phyloP scores from a whole-genome alignment of 2,329 filamentous ascomycete genomes.

The Cordyceps cicadae region DNA sequence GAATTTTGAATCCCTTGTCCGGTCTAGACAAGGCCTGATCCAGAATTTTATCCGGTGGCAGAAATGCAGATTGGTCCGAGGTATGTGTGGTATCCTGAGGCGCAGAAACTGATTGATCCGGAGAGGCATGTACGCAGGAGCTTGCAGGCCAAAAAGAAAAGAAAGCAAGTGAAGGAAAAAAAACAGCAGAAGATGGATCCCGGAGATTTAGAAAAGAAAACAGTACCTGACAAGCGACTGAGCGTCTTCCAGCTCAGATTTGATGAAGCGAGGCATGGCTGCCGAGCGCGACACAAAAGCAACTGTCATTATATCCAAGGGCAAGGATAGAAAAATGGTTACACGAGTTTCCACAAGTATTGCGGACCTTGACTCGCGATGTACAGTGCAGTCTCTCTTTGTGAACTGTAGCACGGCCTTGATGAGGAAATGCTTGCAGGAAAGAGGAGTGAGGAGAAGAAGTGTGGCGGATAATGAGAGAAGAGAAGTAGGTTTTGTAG shows the following conservation, averaged over 20 bases:
- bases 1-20: conserved; percentile 24
- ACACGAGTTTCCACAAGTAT: conserved; percentile 8
- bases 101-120: conserved; percentile 8
- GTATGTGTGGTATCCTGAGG: background rate
- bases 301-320: conserved; percentile 41
- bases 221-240: conserved; percentile 55
- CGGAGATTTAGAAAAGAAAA: conserved; percentile 39
- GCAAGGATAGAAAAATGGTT: conserved; percentile 15
- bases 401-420: conserved; percentile 3
- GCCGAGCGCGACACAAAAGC: conserved; percentile 39
- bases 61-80: conserved; percentile 11
- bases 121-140: conserved; percentile 1
- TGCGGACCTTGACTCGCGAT: conserved; percentile 10
- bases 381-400: conserved; percentile 6
- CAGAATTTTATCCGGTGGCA: conserved; percentile 7
- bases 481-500: conserved; percentile 11
- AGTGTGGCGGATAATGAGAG: conserved; percentile 12
- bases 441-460: conserved; percentile 13
- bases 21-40: conserved; percentile 24
- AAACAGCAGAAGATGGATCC: conserved; percentile 22
- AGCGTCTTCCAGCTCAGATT: conserved; percentile 51
- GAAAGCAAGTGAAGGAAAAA: conserved; percentile 11
- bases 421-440: conserved; percentile 8
- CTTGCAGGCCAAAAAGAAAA: background rate
- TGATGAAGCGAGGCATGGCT: conserved; percentile 44